Conservation (phyloP, 1,284 basidiomycete species). For the Filobasidium uniguttulatum region DNA sequence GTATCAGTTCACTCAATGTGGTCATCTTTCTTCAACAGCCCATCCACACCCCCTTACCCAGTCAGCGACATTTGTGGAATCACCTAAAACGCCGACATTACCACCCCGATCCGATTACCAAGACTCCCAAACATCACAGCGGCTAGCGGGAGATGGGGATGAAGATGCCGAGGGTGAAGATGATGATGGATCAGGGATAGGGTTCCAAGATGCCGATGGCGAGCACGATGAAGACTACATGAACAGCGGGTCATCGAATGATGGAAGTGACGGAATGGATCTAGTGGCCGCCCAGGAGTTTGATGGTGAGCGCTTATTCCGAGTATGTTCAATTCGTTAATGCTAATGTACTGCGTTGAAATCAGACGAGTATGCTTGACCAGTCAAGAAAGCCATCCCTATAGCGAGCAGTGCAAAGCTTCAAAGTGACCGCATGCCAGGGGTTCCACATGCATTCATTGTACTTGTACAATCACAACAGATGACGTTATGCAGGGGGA, state of each 20-base stretch:
- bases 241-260: not conserved
- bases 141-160: not conserved
- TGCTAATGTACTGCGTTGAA: not conserved
- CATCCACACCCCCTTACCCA: not conserved
- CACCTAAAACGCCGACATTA: not conserved
- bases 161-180: not conserved
- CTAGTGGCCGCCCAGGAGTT: not conserved
- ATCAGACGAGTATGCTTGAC: not conserved
- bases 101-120: not conserved
- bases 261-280: not conserved
- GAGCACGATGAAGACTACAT: not conserved
- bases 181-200: not conserved
- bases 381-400: not conserved
- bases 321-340: not conserved
- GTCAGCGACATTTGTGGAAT: not conserved
- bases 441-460: too few relatives aligned
- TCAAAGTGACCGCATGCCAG: too few relatives aligned
- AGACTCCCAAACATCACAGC: not conserved
- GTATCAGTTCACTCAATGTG: not conserved
- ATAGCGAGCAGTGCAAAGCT: too few relatives aligned
- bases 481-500: constrained; percentile 80
- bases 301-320: not conserved
- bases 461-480: too few relatives aligned
- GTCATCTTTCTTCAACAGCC: not conserved
- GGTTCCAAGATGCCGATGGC: not conserved